These are phyloP conservation scores for Tricholoma hemisulphureum DNA, from an alignment of 768 basidiomycete species.

Conservation along the genomic window DNA sequence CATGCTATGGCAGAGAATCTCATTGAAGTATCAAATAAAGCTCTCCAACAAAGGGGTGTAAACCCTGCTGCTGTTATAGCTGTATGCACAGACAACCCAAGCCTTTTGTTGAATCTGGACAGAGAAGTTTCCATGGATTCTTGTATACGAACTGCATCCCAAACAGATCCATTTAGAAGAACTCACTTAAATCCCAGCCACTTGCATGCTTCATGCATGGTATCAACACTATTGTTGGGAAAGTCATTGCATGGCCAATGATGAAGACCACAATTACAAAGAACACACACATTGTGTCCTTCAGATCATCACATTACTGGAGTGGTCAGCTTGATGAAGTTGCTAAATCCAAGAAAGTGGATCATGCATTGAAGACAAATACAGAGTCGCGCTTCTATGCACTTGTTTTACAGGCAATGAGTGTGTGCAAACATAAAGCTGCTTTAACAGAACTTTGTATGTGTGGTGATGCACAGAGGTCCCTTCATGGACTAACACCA, in stretches of 20 bases:
- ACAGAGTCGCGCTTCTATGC: conserved; percentile 26
- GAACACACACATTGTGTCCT: conserved; percentile 23
- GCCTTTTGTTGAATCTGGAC: conserved; percentile 11
- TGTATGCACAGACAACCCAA: conserved; percentile 30
- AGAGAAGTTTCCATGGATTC: neutral
- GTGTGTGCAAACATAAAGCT: conserved; percentile 14
- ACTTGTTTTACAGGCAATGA: conserved; percentile 21
- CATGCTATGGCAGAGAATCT: conserved; percentile 17
- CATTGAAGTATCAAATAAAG: conserved; percentile 15
- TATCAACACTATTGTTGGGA: conserved; percentile 29
- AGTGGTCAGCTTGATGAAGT: conserved; percentile 27
- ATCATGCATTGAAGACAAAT: conserved; percentile 21
- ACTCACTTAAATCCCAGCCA: conserved; percentile 13
- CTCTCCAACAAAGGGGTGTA: conserved; percentile 16
- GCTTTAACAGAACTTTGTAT: conserved; percentile 6
- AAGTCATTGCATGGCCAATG: conserved; percentile 20
- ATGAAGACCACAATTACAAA: conserved; percentile 23
- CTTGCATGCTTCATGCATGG: conserved; percentile 30
- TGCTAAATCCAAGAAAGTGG: conserved; percentile 15
- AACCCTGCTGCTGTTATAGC: conserved; percentile 22
- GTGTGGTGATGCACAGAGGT: conserved; percentile 8
- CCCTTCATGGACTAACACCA: conserved; percentile 16
- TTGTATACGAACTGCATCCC: neutral
- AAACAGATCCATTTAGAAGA: neutral
- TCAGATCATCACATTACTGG: conserved; percentile 33